phyloP scores from a whole-genome alignment of 345 rosid species.

The Corchorus olitorius region DNA sequence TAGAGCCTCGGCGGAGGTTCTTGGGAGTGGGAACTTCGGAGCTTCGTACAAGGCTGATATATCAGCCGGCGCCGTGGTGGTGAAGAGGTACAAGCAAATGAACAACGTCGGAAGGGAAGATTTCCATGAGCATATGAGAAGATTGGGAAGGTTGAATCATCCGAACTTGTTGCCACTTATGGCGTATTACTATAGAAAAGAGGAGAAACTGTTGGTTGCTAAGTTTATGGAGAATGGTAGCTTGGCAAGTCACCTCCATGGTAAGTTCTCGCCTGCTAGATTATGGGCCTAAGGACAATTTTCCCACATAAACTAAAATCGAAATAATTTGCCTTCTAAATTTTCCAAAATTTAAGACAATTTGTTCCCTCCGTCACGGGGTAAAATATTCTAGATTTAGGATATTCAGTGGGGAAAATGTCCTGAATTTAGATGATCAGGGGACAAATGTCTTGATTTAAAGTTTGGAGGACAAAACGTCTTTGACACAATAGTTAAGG shows the following conservation, averaged over 20 bases:
- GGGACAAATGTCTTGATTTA: no score
- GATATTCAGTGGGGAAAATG: no score
- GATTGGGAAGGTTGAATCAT: constrained; percentile 61
- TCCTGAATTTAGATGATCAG: no score
- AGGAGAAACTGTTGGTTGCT: constrained; percentile 70
- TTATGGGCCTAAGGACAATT: no score
- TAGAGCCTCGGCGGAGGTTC: constrained; percentile 72
- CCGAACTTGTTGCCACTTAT: constrained; percentile 54
- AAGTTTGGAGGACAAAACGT: no score
- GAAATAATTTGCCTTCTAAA: no score
- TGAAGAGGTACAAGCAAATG: constrained; percentile 83
- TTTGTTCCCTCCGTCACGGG: no score
- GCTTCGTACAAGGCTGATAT: constrained; percentile 69
- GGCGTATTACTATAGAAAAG: constrained; percentile 72
- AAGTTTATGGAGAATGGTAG: constrained; percentile 54
- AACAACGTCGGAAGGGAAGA: constrained; percentile 66
- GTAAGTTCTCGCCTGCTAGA: constrained; percentile 28
- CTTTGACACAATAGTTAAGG: no score
- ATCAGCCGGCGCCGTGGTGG: constrained; percentile 48
- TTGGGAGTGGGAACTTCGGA: constrained; percentile 85
- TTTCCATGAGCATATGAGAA: constrained; percentile 67
- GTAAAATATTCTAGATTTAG: no score
- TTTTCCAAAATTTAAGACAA: no score
- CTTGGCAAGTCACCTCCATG: constrained; percentile 75
- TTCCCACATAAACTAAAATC: no score